Base-by-base conservation (phyloP, 179 eudicot genomes). In the Silene noctiflora region DNA sequence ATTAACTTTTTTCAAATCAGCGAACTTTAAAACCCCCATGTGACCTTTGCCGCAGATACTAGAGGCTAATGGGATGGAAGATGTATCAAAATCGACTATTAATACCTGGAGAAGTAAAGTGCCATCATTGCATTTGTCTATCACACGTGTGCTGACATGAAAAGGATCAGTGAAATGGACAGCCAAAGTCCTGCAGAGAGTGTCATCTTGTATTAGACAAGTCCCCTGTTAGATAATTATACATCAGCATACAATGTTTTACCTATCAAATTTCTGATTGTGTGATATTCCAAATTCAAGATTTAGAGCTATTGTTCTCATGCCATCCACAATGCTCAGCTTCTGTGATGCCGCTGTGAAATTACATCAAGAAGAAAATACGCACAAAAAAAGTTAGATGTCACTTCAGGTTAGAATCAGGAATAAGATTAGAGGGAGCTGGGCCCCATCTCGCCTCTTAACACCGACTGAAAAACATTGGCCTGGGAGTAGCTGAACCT, bases 121-220 rank as follows among this genome's bases (percentile, higher is more conserved):
- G 73, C 96, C 99, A 85, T 89, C 96, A 85, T 81, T 85, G 85
- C 98, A 93, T 80, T 90, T 91, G 85, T 93, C 97, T 72, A 88
- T 87, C 79, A 96, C 92, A 73, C 97, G 92, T 21, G 91, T 91
- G 78, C 87, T 89, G 79, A 96, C 86, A 53, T 90, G 87, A 85
- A 96, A 89, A 33, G 98, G 99, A 73, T 96, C 96, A 3, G 99
- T 96, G 78, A 93, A 96, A 90, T 96, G 99, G 80, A 93, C 92
- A 74, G 99, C 98, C 71, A 93, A 62, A 27, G 99, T 95, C 88
- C 98, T 94, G 90, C 65, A 68, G 68, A 80, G 22, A 29, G 69
- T 29, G 67, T 51, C 44, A 51, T 77, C 53, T 69, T 33, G 65
- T 27, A 75, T 89, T 75, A 82, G 79, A 71, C 65, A 51, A 79